phyloP scores from a whole-genome alignment of 1,284 basidiomycete species.

The Chalciporus piperatoides region DNA sequence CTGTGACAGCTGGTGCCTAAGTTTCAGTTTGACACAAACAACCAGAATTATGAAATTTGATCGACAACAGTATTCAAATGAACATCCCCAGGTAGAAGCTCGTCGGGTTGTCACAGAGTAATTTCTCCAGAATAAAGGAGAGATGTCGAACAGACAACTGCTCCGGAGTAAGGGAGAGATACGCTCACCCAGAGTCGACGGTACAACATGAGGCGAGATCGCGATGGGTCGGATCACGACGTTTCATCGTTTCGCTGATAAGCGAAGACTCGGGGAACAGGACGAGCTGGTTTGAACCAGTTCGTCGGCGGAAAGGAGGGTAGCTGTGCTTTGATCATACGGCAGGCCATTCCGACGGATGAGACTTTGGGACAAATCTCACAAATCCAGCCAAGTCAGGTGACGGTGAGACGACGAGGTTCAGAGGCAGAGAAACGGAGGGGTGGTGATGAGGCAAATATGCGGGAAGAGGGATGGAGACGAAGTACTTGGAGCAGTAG shows the following conservation, averaged over 20 bases:
- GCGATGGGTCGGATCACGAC: slow-evolving; percentile 34
- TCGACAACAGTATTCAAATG: not conserved
- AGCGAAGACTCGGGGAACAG: slow-evolving; percentile 21
- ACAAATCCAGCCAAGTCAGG: slow-evolving; percentile 1
- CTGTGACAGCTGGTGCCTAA: not conserved
- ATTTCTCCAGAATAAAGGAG: not conserved
- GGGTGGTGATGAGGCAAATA: not conserved
- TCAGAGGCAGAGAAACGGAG: too few relatives aligned
- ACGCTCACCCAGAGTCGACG: not conserved
- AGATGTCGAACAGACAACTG: not conserved
- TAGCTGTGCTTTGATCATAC: not conserved
- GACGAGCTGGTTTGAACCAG: slow-evolving; percentile 7
- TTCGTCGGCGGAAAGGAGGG: not conserved
- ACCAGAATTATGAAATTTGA: not conserved
- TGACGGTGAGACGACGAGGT: slow-evolving; percentile 8
- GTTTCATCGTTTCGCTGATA: slow-evolving; percentile 16
- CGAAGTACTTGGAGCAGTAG: not conserved
- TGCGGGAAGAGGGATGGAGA: not conserved
- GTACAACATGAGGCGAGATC: not conserved
- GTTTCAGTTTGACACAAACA: slow-evolving; percentile 9
- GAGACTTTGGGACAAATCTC: not conserved
- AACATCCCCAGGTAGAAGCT: not conserved
- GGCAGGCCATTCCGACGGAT: not conserved
- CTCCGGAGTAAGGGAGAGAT: not conserved
- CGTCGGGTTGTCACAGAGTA: not conserved